phyloP scores from a whole-genome alignment of 345 rosid species.

The Leavenworthia alabamica region DNA sequence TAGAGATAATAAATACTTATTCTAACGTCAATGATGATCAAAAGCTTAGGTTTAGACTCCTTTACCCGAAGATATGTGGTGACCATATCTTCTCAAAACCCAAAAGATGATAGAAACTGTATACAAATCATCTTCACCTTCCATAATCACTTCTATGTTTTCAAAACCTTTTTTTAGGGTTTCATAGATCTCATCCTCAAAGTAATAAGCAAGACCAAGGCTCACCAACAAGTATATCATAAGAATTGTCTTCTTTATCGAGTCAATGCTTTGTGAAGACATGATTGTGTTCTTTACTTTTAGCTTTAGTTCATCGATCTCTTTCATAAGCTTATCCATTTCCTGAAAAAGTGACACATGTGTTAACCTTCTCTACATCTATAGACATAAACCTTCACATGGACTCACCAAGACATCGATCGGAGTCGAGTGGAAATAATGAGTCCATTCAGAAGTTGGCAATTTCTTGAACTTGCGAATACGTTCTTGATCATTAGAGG shows the following conservation, averaged over 20 bases:
- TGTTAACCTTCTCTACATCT: neutral
- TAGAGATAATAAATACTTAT: no score
- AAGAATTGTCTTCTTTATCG: neutral
- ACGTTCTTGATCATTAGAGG: neutral
- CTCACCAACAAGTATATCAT: slow-evolving; percentile 1
- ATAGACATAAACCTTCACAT: neutral
- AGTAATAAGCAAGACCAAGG: slow-evolving; percentile 7
- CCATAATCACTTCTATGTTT: neutral
- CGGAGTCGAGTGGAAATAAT: neutral
- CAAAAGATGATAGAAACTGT: slow-evolving; percentile 6
- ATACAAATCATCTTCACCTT: slow-evolving; percentile 2
- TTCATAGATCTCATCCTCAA: slow-evolving; percentile 2
- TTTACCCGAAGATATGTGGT: slow-evolving; percentile 9
- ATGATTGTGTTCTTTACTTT: neutral
- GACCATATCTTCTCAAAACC: slow-evolving; percentile 9
- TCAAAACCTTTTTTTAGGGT: neutral
- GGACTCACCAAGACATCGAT: neutral
- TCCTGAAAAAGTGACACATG: neutral
- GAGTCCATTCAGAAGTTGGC: neutral
- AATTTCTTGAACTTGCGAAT: neutral
- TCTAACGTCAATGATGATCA: no score
- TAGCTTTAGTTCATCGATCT: neutral
- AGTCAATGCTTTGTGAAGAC: neutral
- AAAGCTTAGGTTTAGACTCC: no score
- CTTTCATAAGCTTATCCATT: neutral